Base-by-base conservation (phyloP, 106 monocot genomes). In the Amphibolis antarctica region DNA sequence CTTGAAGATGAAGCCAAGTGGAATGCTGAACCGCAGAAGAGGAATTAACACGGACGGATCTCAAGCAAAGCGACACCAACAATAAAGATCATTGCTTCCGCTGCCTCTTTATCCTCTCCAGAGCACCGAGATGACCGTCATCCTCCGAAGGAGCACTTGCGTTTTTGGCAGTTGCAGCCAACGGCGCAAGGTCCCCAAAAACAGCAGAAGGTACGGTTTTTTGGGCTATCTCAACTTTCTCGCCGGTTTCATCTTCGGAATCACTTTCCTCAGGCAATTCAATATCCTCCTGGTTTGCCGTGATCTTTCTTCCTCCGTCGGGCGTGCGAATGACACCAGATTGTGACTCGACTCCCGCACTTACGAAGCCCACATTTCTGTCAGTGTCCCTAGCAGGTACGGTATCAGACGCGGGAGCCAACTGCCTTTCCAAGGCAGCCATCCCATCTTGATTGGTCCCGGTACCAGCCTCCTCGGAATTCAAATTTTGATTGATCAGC, bases 71-170 rank as follows among this genome's bases (percentile, higher is more conserved):
- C 36, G 7, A 36, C 7, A 36, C 36, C 36, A 36, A 36, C 2
- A 36, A 36, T 36, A 36, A 7, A 4, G n/a, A 36, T 52, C 66
- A 86, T 47, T 87, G 89, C 45, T 71, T 68, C 20, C 85, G 67
- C 65, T 78, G 84, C 59, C 98, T 82, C 77, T 98, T 98, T 46
- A 98, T 82, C 62, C 98, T 90, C 70, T 98, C 90, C 12, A 90
- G 84, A 9, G 91, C 98, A 52, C 98, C 98, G 59, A 96, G 67
- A 30, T 36, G 76, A 55, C 60, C 57, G 26, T 68, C 77, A 64
- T 80, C 78, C 9, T 66, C 79, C 26, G 58, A 44, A 72, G 55
- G 63, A 51, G 74, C 69, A 76, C 63, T 67, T 45, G 72, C 63
- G 27, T 69, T 77, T 9, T 72, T 19, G 14, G 71, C 71, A 42